Percentiles rank a stretch among this genome's conserved stretches.
Evolutionary conservation across 2,329 filamentous ascomycete genomes (phyloP).

Genomic region (Pseudogymnoascus sp.): DNA sequence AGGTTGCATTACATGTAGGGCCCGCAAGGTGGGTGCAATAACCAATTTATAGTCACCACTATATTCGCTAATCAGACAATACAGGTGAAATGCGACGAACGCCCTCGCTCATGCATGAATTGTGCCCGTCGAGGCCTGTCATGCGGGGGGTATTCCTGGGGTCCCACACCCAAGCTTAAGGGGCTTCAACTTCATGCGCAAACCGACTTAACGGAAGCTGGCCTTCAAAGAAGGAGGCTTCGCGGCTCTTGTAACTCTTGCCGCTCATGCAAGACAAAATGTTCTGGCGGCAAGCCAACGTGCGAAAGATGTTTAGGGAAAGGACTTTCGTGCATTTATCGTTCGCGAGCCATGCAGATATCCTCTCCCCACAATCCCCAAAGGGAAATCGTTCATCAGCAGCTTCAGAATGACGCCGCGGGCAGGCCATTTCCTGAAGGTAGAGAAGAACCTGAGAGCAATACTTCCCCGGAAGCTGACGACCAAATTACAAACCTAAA

Average conservation of each 20-base stretch:
- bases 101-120: slow-evolving; percentile 7
- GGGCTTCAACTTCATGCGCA: background rate
- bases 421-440: background rate
- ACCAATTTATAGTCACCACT: background rate
- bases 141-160: slow-evolving; percentile 1
- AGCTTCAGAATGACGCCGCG: background rate
- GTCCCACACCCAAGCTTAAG: background rate
- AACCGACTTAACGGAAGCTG: slow-evolving; percentile 16
- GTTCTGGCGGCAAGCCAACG: slow-evolving; percentile 13
- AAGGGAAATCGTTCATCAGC: background rate
- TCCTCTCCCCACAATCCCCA: background rate
- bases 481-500: background rate
- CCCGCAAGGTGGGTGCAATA: slow-evolving; percentile 5
- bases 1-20: slow-evolving; percentile 10
- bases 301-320: slow-evolving; percentile 16
- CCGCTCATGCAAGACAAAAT: slow-evolving; percentile 17
- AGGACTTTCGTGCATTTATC: slow-evolving; percentile 16
- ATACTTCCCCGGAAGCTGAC: background rate
- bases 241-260: slow-evolving; percentile 18
- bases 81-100: slow-evolving; percentile 11
- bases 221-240: slow-evolving; percentile 17
- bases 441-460: background rate
- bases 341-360: background rate
- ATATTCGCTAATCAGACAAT: background rate
- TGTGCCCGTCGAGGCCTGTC: slow-evolving; percentile 1